Conservation (phyloP, 2,329 filamentous ascomycete genomes). For the Aspergillus sp. region DNA sequence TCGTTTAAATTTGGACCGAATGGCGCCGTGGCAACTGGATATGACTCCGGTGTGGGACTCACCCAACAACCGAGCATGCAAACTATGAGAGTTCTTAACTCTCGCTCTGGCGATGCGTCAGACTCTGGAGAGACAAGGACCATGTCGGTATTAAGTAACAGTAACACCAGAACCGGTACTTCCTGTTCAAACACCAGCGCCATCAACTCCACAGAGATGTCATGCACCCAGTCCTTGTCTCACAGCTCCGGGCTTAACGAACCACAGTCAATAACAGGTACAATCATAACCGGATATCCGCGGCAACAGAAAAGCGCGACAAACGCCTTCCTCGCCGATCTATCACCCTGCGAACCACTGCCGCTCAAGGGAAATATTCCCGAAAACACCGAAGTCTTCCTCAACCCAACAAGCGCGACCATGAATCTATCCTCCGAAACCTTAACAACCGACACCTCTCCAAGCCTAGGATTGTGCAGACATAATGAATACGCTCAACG, state of each 20-base stretch:
- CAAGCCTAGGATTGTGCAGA: constrained; percentile 11
- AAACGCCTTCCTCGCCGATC: constrained; percentile 8
- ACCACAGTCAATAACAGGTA: constrained; percentile 6
- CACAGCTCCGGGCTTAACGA: not conserved
- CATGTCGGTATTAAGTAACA: constrained; percentile 8
- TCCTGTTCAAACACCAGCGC: constrained; percentile 11
- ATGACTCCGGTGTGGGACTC: constrained; percentile 25
- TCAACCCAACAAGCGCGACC: constrained; percentile 13
- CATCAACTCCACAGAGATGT: not conserved
- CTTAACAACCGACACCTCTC: constrained; percentile 1
- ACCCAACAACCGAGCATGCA: constrained; percentile 20
- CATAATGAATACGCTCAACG: not conserved
- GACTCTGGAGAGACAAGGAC: constrained; percentile 1
- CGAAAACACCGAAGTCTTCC: constrained; percentile 21
- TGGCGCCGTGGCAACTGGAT: constrained; percentile 8
- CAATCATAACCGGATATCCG: not conserved
- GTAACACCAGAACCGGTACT: constrained; percentile 11
- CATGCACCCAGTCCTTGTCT: constrained; percentile 2
- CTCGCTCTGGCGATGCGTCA: constrained; percentile 14
- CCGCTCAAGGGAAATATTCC: not conserved
- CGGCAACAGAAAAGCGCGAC: constrained; percentile 10
- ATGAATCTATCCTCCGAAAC: constrained; percentile 7
- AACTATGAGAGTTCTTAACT: constrained; percentile 14
- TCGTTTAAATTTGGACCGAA: constrained; percentile 6
- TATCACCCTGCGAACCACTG: not conserved